phyloP scores from a whole-genome alignment of 306 rosid species.

The Parietaria judaica region DNA sequence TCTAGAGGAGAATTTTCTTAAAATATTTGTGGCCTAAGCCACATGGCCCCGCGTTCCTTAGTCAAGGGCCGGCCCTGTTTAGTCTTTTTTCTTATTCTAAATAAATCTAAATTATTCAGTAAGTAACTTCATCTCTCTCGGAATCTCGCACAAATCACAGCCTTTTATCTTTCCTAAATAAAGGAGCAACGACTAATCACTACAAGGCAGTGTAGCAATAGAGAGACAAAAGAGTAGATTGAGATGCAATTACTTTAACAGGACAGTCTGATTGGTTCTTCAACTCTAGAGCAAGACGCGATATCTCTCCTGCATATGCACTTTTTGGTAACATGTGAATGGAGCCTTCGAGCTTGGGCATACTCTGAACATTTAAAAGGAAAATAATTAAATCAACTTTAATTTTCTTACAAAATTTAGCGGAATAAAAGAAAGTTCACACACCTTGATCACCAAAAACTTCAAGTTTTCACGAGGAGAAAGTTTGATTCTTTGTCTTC shows the following conservation, averaged over 20 bases:
- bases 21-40: too few species aligned
- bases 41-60: too few species aligned
- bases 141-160: too few species aligned
- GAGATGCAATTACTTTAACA: conserved; percentile 56
- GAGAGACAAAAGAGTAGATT: neutral
- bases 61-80: too few species aligned
- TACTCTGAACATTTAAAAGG: conserved; percentile 44
- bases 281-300: conserved; percentile 68
- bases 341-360: conserved; percentile 80
- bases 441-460: conserved; percentile 82
- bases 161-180: too few species aligned
- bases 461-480: conserved; percentile 48
- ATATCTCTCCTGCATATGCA: conserved; percentile 74
- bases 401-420: conserved; percentile 12
- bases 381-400: conserved; percentile 8
- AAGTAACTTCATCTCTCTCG: too few species aligned
- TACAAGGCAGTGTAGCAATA: neutral
- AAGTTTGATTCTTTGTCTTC: conserved; percentile 42
- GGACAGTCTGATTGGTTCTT: conserved; percentile 66
- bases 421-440: conserved; percentile 13
- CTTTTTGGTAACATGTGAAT: conserved; percentile 56
- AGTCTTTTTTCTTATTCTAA: too few species aligned
- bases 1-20: too few species aligned
- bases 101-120: too few species aligned
- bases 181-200: too few species aligned